These are phyloP conservation scores for Myochromella boudieri DNA, from an alignment of 768 basidiomycete genomes.

Conservation along the genomic window DNA sequence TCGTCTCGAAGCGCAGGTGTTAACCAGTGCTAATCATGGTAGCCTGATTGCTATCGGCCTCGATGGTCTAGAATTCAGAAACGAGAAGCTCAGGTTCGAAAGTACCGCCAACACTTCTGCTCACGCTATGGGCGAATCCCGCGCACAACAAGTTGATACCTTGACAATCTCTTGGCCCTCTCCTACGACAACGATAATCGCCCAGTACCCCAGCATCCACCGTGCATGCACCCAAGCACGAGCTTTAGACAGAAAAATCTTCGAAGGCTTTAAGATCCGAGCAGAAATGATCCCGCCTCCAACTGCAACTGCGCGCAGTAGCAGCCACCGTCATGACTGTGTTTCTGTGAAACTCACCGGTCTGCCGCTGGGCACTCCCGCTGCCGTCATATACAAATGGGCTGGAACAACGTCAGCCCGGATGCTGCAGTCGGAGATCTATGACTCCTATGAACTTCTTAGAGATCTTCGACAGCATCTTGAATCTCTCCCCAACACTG, in stretches of 20 bases:
- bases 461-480: slow-evolving; percentile 25
- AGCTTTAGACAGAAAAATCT: slow-evolving; percentile 37
- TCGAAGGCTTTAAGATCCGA: slow-evolving; percentile 43
- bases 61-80: slow-evolving; percentile 48
- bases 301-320: slow-evolving; percentile 23
- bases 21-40: slow-evolving; percentile 41
- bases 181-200: slow-evolving; percentile 46
- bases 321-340: slow-evolving; percentile 31
- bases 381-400: slow-evolving; percentile 26
- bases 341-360: slow-evolving; percentile 44
- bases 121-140: slow-evolving; percentile 40
- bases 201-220: slow-evolving; percentile 34
- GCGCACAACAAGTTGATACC: slow-evolving; percentile 31
- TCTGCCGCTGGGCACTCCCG: slow-evolving; percentile 29
- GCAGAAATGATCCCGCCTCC: slow-evolving; percentile 44
- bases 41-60: slow-evolving; percentile 40
- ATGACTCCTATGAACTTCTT: slow-evolving; percentile 19
- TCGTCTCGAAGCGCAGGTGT: slow-evolving; percentile 39
- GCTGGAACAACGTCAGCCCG: slow-evolving; percentile 25
- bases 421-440: slow-evolving; percentile 19
- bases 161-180: slow-evolving; percentile 52
- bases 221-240: slow-evolving; percentile 33
- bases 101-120: slow-evolving; percentile 36
- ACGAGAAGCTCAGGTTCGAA: slow-evolving; percentile 41
- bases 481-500: slow-evolving; percentile 15